These are phyloP conservation scores for Kluyveromyces starmeri DNA, from an alignment of 805 yeast species.

Conservation along the genomic window DNA sequence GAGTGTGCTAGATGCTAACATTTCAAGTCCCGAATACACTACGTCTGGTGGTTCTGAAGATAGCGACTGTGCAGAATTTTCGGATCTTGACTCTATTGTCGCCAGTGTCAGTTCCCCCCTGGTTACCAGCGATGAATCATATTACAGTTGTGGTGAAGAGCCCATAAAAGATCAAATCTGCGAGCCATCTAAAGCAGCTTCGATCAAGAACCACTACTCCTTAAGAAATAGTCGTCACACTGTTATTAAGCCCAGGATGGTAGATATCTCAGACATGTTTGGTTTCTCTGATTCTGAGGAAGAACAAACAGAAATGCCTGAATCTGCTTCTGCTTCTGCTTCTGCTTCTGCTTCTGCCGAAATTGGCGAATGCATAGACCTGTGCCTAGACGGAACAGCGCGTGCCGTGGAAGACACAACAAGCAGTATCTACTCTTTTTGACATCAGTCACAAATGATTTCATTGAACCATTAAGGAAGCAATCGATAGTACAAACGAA, in stretches of 20 bases:
- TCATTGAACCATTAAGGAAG: too few species aligned
- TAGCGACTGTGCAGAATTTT: conserved; percentile 20
- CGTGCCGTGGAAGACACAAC: neutral
- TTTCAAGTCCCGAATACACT: conserved; percentile 19
- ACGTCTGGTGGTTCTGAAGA: conserved; percentile 16
- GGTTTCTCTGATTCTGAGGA: conserved; percentile 5
- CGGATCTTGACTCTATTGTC: conserved; percentile 15
- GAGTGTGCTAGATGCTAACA: conserved; percentile 6
- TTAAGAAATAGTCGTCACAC: conserved; percentile 1
- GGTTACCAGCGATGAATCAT: conserved; percentile 6
- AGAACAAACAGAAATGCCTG: neutral
- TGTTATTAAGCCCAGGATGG: conserved; percentile 4
- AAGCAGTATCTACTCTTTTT: neutral
- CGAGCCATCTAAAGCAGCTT: neutral
- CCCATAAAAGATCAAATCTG: neutral
- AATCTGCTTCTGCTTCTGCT: neutral
- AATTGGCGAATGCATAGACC: neutral
- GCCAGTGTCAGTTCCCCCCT: conserved; percentile 1
- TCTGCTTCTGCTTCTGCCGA: too few species aligned
- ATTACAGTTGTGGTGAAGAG: conserved; percentile 3
- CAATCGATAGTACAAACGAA: too few species aligned
- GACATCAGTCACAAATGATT: neutral
- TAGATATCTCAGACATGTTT: conserved; percentile 3
- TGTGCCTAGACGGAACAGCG: neutral
- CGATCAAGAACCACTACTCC: neutral